Conservation (phyloP, 257 asterid genomes). For the Fraxinus cuspidata region DNA sequence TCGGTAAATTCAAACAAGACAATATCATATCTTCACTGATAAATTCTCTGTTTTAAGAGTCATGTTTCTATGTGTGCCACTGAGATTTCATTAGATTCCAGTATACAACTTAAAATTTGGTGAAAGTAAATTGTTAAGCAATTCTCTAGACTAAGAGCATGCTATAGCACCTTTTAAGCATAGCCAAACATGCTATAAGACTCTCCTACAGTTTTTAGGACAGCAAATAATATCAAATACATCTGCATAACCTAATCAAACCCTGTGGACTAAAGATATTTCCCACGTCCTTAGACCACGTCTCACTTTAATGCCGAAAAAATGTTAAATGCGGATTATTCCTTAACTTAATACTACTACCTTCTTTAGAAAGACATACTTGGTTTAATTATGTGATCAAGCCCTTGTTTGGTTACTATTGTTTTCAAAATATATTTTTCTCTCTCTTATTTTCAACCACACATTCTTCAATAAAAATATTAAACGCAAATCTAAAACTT, state of each 20-base stretch:
- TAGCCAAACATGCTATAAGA: not conserved
- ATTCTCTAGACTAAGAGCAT: too few species aligned
- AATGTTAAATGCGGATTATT: not conserved
- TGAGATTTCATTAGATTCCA: not conserved
- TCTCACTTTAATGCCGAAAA: not conserved
- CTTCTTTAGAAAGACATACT: not conserved
- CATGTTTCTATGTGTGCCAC: not conserved
- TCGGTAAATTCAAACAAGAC: not conserved
- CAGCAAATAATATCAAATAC: not conserved
- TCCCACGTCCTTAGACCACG: not conserved
- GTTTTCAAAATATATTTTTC: too few species aligned
- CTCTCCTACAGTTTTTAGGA: not conserved
- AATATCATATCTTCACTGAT: not conserved
- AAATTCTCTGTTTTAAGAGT: not conserved
- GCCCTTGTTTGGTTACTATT: too few species aligned
- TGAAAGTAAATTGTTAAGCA: not conserved
- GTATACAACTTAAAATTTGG: not conserved
- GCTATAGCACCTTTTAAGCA: too few species aligned
- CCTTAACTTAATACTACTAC: not conserved
- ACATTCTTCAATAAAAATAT: too few species aligned
- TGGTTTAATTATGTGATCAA: not conserved
- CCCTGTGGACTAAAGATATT: not conserved
- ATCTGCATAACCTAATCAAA: not conserved
- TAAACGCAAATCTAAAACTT: too few species aligned
- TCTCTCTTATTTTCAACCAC: too few species aligned